phyloP scores from a whole-genome alignment of 257 asterid species.

The Knoxia roxburghii region DNA sequence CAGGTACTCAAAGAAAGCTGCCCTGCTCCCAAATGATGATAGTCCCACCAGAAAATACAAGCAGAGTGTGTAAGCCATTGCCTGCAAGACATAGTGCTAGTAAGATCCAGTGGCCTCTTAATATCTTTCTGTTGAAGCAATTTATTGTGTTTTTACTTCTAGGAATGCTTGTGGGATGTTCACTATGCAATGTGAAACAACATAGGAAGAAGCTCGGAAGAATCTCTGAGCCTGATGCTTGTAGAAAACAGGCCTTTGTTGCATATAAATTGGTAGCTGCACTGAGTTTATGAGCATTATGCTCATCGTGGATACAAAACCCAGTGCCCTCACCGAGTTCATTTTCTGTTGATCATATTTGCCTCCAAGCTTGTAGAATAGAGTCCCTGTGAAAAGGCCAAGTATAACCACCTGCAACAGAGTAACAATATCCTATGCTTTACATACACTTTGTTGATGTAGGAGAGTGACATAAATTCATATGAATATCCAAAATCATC shows the following conservation, averaged over 20 bases:
- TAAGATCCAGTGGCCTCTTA: not conserved
- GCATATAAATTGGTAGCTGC: conserved; percentile 14
- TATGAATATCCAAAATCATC: no score
- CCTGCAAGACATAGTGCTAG: conserved; percentile 5
- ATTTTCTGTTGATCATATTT: conserved; percentile 13
- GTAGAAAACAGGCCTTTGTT: conserved; percentile 13
- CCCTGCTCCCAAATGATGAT: not conserved
- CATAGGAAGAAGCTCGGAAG: conserved; percentile 11
- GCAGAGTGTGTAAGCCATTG: conserved; percentile 6
- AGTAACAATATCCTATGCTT: not conserved
- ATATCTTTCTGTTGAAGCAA: not conserved
- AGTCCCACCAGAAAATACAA: conserved; percentile 12
- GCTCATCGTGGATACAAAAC: conserved; percentile 16
- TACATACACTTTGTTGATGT: not conserved
- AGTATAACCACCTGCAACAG: conserved; percentile 7
- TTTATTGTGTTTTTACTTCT: conserved; percentile 4
- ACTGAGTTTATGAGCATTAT: conserved; percentile 15
- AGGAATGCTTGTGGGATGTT: conserved; percentile 12
- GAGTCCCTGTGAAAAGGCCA: conserved; percentile 16
- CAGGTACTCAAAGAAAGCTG: conserved; percentile 8
- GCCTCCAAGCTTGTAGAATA: conserved; percentile 14
- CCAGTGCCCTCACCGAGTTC: conserved; percentile 14
- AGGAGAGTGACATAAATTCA: not conserved
- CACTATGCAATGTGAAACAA: conserved; percentile 11
- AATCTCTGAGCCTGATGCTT: conserved; percentile 13